Evolutionary conservation across 2,329 filamentous ascomycete species (phyloP).

Genomic region (Diaporthe sp.): DNA sequence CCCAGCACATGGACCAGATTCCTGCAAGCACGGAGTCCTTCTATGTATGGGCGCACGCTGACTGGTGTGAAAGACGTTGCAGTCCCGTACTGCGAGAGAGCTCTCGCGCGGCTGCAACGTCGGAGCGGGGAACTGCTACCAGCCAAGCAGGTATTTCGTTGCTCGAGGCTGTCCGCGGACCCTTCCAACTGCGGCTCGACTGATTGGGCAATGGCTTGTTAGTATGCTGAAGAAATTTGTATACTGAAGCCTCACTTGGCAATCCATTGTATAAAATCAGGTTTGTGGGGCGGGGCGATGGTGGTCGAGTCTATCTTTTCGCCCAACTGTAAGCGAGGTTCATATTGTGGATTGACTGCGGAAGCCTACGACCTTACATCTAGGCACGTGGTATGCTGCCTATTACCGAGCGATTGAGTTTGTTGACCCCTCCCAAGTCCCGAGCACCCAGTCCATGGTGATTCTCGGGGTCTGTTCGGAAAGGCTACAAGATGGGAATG

Average conservation of each 20-base stretch:
- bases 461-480: neutral
- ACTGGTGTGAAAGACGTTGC: neutral
- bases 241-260: neutral
- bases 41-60: neutral
- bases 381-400: neutral
- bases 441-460: slow-evolving; percentile 8
- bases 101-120: slow-evolving; percentile 23
- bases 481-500: neutral
- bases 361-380: slow-evolving; percentile 15
- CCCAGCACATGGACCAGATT: neutral
- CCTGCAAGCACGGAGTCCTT: neutral
- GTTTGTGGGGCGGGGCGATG: neutral
- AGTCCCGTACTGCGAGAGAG: neutral
- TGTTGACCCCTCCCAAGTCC: slow-evolving; percentile 6
- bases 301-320: neutral
- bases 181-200: neutral
- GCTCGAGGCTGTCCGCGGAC: slow-evolving; percentile 23
- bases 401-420: slow-evolving; percentile 6
- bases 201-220: neutral
- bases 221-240: neutral
- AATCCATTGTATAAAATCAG: no score
- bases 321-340: neutral
- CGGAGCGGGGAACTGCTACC: slow-evolving; percentile 15
- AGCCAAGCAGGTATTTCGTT: neutral
- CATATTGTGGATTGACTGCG: neutral